Conservation (phyloP, 441 rosid genomes). For the Populus hybrid region DNA sequence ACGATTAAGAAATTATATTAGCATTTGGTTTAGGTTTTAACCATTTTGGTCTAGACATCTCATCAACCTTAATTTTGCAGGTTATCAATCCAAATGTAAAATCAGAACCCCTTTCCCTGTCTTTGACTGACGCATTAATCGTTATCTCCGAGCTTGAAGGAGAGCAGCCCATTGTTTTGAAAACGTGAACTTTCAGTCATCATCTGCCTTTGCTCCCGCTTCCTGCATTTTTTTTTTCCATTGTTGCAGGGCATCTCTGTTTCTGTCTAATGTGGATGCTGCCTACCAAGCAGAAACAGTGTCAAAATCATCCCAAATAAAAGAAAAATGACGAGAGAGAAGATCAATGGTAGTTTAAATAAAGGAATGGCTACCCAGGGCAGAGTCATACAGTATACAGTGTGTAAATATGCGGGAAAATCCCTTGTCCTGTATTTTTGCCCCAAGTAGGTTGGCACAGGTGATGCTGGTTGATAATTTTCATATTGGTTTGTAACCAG, state of each 20-base stretch:
- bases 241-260: conserved; percentile 11
- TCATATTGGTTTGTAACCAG: neutral
- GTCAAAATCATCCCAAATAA: neutral
- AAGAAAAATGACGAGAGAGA: neutral
- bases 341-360: neutral
- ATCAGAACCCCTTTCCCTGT: conserved; percentile 60
- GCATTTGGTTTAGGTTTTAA: neutral
- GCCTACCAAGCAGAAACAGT: neutral
- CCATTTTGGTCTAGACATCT: conserved; percentile 6
- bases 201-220: conserved; percentile 1
- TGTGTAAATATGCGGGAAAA: too few species aligned
- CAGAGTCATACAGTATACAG: neutral
- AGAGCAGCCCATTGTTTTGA: conserved; percentile 46
- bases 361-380: neutral
- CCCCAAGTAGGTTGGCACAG: neutral
- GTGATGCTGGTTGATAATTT: neutral
- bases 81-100: conserved; percentile 78
- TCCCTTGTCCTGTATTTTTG: neutral
- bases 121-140: conserved; percentile 58
- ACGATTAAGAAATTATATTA: neutral
- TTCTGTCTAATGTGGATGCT: conserved; percentile 6
- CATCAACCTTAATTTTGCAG: conserved; percentile 35
- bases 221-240: neutral
- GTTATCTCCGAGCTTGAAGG: conserved; percentile 97
- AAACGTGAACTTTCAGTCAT: neutral